Evolutionary conservation across 2,329 filamentous ascomycete genomes (phyloP), one percentile per base, ranked within the genome.

Genomic region (Polychaeton citri): DNA sequence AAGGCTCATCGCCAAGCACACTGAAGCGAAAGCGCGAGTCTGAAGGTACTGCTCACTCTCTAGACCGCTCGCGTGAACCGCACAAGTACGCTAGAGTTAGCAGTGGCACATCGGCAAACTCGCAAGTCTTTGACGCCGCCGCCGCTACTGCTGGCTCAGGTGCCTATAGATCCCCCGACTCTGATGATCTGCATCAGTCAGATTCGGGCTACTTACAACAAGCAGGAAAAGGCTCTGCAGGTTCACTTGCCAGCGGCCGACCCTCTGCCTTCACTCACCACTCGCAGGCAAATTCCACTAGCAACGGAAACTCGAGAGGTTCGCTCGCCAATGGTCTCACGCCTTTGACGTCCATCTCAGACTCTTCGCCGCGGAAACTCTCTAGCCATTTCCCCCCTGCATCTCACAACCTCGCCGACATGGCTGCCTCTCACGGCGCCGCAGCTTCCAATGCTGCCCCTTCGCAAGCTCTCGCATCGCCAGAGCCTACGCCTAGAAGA

Each of bases 211-310:
- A 86, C 51, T 70, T 78, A 36, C 69, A 80, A 52, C 80, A 79
- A 57, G 77, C 74, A 43, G 70, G 15, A 28, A 28, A 78, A 48
- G 79, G 74, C 50, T 86, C 81, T 34, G 73, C 77, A 38, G 83
- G 76, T 60, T 85, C 81, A 38, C 69, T 78, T 52, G 68, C 72
- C 38, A 85, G 78, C 62, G 74, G 76, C 36, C 70, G 71, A 34
- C 84, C 79, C 31, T 84, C 83, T 37, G 67, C 80, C 45, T 81
- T 82, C 61, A 82, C 76, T 48, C 62, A 64, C 47, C 62, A 65
- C 44, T 56, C 65, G 39, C 61, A 65, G 38, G 57, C 64, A 49
- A 55, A 65, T 50, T 74, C 73, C 55, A 62, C 70, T 54, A 71
- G 71, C 48, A 67, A 70, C 54, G n/a, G n/a, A n/a, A n/a, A n/a